Conservation (phyloP, 2,329 filamentous ascomycete species). For the Stemphylium lycopersici region DNA sequence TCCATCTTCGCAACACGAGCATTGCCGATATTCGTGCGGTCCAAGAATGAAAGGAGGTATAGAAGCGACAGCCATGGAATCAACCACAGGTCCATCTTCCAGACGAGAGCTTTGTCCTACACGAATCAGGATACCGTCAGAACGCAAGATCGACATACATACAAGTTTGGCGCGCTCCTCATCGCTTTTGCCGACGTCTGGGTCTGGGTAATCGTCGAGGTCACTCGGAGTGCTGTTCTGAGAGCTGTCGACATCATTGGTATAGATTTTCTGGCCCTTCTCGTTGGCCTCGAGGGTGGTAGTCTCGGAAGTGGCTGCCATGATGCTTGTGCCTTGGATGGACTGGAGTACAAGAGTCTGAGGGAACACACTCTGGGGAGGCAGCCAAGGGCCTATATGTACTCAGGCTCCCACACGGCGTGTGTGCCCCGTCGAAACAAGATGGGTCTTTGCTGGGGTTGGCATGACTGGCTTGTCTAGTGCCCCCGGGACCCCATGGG, state of each 20-base stretch:
- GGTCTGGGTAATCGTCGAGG: slow-evolving; percentile 44
- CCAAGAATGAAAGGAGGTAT: slow-evolving; percentile 51
- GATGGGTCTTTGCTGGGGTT: slow-evolving; percentile 10
- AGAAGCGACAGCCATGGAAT: slow-evolving; percentile 51
- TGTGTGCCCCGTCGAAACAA: slow-evolving; percentile 17
- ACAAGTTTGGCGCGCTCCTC: slow-evolving; percentile 45
- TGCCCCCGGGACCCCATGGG: slow-evolving; percentile 42
- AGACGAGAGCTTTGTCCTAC: slow-evolving; percentile 47
- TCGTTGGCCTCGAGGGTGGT: slow-evolving; percentile 25
- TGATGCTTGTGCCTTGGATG: slow-evolving; percentile 24
- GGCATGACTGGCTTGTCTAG: slow-evolving; percentile 27
- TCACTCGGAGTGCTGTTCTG: slow-evolving; percentile 32
- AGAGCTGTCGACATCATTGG: slow-evolving; percentile 38
- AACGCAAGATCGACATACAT: slow-evolving; percentile 5
- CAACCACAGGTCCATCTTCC: slow-evolving; percentile 52
- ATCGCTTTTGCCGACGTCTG: slow-evolving; percentile 42
- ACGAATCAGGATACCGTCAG: too few relatives aligned
- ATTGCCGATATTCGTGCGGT: slow-evolving; percentile 54
- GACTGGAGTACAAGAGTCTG: slow-evolving; percentile 25
- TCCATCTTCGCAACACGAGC: slow-evolving; percentile 47
- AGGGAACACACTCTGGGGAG: slow-evolving; percentile 19
- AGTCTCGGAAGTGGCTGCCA: slow-evolving; percentile 42
- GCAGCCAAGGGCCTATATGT: slow-evolving; percentile 39
- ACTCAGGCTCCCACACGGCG: slow-evolving; percentile 23
- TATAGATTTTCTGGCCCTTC: slow-evolving; percentile 30